Percentiles rank a stretch among this genome's conserved stretches.
These are phyloP conservation scores for Haematococcus sp. DNA, from an alignment of 139 green algal species.

Conservation along the genomic window DNA sequence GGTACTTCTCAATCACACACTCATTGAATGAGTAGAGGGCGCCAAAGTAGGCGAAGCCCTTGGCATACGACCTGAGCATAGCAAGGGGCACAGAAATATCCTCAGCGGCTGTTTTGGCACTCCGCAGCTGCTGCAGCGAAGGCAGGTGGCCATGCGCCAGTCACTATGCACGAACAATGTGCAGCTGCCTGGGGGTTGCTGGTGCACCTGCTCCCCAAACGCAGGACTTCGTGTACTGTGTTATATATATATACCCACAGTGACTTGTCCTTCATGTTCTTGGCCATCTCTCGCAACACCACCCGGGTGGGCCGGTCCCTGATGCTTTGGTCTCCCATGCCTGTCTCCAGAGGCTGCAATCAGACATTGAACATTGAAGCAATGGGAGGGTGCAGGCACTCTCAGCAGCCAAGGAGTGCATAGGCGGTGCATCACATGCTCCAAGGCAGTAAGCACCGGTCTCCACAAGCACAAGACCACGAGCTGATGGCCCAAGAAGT, in stretches of 20 bases:
- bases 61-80: slow-evolving; percentile 76
- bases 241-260: slow-evolving; percentile 37
- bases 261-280: slow-evolving; percentile 51
- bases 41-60: slow-evolving; percentile 89
- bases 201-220: no score
- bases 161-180: not conserved
- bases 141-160: not conserved
- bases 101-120: no score
- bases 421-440: no score
- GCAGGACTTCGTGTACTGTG: no score
- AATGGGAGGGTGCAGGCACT: no score
- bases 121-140: not conserved
- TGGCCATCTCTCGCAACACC: slow-evolving; percentile 47
- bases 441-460: no score
- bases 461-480: no score
- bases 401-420: no score
- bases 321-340: no score
- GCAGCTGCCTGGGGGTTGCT: not conserved
- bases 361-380: no score
- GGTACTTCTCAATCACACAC: slow-evolving; percentile 90
- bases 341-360: not conserved
- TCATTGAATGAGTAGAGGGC: slow-evolving; percentile 89
- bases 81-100: no score
- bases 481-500: no score
- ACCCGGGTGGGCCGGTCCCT: slow-evolving; percentile 42